Base-by-base conservation (phyloP, 75 land plant genomes). In the Gnetum montanum region DNA sequence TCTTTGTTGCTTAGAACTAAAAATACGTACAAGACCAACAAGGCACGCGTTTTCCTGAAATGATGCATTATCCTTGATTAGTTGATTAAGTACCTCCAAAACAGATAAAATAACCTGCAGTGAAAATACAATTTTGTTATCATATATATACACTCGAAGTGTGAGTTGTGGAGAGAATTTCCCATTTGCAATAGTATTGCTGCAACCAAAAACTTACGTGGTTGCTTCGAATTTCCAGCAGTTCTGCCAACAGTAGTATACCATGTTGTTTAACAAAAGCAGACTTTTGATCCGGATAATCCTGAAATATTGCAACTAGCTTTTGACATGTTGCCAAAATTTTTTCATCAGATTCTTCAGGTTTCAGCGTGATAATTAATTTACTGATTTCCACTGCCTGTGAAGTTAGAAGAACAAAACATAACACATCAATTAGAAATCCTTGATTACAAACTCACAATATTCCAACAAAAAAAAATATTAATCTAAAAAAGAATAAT, bases 11-110 rank as follows among this genome's bases (percentile, higher is more conserved):
- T n/a, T n/a, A n/a, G n/a, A n/a, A n/a, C n/a, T n/a, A n/a, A n/a
- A n/a, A n/a, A 34, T 4, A 16, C 84, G 70, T 69, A 86, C 99
- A 67, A 95, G 58, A 46, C 99, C 99, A 58, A 90, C 69, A 54
- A 86, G 85, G 59, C 99, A 95, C 52, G 99, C 99, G 81, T 91
- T 90, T 63, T 90, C 99, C 61, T 75, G 97, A 37, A 95, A 83
- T 25, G 66, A 72, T 10, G 76, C 31, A 56, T 86, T 86, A 64
- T 95, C 89, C 31, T 88, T 92, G 28, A 88, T 64, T 10, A 95
- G 64, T 49, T 86, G 97, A 70, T 95, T 95, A 31, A 95, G 44
- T 55, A 95, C 64, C 64, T 84, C 86, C 40, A 95, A 70, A 20
- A 91, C 86, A 10, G 88, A 69, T 58, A 76, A 78, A 47, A 81